These are phyloP conservation scores for Polyporus arcularius DNA, from an alignment of 768 basidiomycete species.

Conservation along the genomic window DNA sequence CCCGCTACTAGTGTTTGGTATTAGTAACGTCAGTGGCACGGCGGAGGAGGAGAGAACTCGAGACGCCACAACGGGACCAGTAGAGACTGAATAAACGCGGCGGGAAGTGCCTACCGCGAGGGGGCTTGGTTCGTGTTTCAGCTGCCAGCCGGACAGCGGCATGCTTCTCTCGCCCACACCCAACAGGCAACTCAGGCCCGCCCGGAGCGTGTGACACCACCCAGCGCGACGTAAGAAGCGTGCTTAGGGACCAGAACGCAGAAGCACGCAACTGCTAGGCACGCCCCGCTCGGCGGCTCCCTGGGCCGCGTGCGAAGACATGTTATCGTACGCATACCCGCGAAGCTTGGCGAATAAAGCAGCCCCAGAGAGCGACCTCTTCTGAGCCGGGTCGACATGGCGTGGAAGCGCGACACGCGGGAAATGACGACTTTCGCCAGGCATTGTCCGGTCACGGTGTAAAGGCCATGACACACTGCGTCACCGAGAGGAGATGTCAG, in stretches of 20 bases:
- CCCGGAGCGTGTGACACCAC: not conserved
- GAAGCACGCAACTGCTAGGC: conserved; percentile 9
- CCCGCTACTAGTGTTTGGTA: not conserved
- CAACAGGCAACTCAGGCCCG: conserved; percentile 11
- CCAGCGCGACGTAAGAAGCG: conserved; percentile 1
- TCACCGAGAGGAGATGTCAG: not conserved
- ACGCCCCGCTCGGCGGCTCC: not conserved
- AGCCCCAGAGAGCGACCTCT: not conserved
- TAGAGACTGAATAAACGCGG: not conserved
- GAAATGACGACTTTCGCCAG: not conserved
- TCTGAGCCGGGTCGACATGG: not conserved
- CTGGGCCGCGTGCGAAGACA: conserved; percentile 4
- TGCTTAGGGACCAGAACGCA: not conserved
- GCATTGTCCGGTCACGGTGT: not conserved
- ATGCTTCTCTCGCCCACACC: conserved; percentile 1
- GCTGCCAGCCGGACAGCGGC: conserved; percentile 25
- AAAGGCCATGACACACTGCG: not conserved
- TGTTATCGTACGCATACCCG: conserved; percentile 7
- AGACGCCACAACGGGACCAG: conserved; percentile 20
- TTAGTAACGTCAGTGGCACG: conserved; percentile 14
- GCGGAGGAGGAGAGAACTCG: not conserved
- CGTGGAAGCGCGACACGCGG: not conserved
- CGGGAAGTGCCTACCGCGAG: conserved; percentile 3
- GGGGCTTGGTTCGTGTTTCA: conserved; percentile 22
- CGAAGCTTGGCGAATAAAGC: conserved; percentile 13